Percentiles rank a stretch among this genome's conserved stretches.
Evolutionary conservation across 2,329 filamentous ascomycete genomes (phyloP).

Genomic region (Chaetomium globosum): DNA sequence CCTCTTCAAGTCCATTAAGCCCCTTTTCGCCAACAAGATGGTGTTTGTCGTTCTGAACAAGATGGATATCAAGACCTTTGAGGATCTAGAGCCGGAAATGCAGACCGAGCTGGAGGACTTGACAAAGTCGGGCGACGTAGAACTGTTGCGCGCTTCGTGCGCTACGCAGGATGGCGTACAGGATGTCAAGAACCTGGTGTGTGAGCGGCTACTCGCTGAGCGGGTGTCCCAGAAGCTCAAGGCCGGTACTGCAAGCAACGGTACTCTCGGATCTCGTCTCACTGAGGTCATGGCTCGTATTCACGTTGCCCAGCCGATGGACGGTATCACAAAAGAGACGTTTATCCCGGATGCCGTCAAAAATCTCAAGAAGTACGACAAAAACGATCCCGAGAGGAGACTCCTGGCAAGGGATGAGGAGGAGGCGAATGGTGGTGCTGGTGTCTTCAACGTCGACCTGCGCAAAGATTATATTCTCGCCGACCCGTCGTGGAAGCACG

Average conservation of each 20-base stretch:
- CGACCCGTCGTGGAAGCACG: slow-evolving; percentile 91
- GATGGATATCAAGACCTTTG: slow-evolving; percentile 86
- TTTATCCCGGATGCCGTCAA: slow-evolving; percentile 87
- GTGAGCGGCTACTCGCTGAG: slow-evolving; percentile 88
- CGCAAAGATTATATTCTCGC: slow-evolving; percentile 85
- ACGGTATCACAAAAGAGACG: slow-evolving; percentile 73
- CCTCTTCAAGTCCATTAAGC: slow-evolving; percentile 95
- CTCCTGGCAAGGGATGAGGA: slow-evolving; percentile 84
- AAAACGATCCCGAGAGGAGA: slow-evolving; percentile 79
- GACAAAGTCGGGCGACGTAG: slow-evolving; percentile 84
- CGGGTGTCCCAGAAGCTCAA: slow-evolving; percentile 95
- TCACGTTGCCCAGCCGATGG: slow-evolving; percentile 93
- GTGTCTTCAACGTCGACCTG: slow-evolving; percentile 93
- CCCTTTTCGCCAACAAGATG: slow-evolving; percentile 94
- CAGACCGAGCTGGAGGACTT: slow-evolving; percentile 78
- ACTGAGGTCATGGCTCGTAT: slow-evolving; percentile 92
- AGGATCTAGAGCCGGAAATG: slow-evolving; percentile 79
- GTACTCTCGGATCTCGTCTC: slow-evolving; percentile 76
- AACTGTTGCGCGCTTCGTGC: slow-evolving; percentile 91
- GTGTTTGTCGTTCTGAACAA: slow-evolving; percentile 98
- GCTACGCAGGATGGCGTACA: slow-evolving; percentile 94
- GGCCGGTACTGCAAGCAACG: slow-evolving; percentile 77
- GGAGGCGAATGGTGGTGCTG: slow-evolving; percentile 88
- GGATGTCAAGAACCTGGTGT: slow-evolving; percentile 91
- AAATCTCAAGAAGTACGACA: slow-evolving; percentile 84